phyloP scores from a whole-genome alignment of 2,329 filamentous ascomycete genomes.

The Rutstroemia sydowiana region DNA sequence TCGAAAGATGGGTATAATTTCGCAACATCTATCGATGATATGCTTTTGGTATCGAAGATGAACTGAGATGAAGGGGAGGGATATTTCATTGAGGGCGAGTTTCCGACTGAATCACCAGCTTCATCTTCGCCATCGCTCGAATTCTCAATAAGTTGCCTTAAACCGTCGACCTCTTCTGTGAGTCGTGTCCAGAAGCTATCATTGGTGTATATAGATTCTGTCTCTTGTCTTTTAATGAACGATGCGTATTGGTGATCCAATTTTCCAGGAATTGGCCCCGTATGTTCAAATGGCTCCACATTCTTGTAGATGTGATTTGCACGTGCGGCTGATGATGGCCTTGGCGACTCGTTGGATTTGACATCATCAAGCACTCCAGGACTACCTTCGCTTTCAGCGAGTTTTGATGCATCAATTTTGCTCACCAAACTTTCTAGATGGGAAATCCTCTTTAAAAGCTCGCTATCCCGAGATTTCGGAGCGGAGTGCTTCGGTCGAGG shows the following conservation, averaged over 20 bases:
- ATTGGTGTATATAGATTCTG: slow-evolving; percentile 1
- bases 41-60: neutral
- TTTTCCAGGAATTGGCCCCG: neutral
- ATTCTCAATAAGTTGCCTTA: slow-evolving; percentile 7
- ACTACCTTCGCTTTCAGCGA: neutral
- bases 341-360: neutral
- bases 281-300: neutral
- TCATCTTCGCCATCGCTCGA: slow-evolving; percentile 10
- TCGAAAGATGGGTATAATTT: slow-evolving; percentile 1
- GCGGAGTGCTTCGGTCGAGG: neutral
- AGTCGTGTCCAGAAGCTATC: slow-evolving; percentile 9
- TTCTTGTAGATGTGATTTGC: neutral
- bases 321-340: neutral
- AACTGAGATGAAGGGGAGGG: slow-evolving; percentile 4
- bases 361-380: neutral
- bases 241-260: slow-evolving; percentile 6
- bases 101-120: neutral
- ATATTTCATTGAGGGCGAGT: slow-evolving; percentile 3
- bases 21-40: neutral
- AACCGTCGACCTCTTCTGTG: slow-evolving; percentile 8
- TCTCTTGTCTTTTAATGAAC: slow-evolving; percentile 8
- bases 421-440: slow-evolving; percentile 11
- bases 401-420: slow-evolving; percentile 7
- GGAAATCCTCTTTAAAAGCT: slow-evolving; percentile 11
- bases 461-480: slow-evolving; percentile 8